Conservation (phyloP, 768 basidiomycete genomes). For the Boletus vermiculosoides region DNA sequence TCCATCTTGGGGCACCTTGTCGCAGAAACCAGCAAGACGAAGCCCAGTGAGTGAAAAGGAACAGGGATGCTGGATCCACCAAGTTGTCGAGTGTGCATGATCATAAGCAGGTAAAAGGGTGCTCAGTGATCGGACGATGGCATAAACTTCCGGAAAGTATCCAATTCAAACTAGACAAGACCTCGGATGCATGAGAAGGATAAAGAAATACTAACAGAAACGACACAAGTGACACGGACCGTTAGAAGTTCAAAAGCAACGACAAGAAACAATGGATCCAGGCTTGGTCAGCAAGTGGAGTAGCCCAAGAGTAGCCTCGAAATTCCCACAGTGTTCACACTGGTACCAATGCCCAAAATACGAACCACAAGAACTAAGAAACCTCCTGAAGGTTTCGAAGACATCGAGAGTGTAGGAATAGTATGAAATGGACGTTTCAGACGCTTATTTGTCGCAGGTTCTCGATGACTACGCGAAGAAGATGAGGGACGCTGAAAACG, state of each 20-base stretch:
- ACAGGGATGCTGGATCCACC: too few relatives aligned
- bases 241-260: too few relatives aligned
- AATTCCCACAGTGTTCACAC: slow-evolving; percentile 20
- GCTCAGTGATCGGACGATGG: too few relatives aligned
- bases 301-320: neutral
- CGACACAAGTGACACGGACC: too few relatives aligned
- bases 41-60: neutral
- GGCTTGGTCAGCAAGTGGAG: neutral
- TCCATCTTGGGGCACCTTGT: neutral
- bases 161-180: too few relatives aligned
- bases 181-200: too few relatives aligned
- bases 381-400: slow-evolving; percentile 95
- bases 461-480: slow-evolving; percentile 98
- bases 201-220: too few relatives aligned
- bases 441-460: slow-evolving; percentile 50
- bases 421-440: neutral
- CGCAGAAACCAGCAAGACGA: neutral
- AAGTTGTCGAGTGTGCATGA: too few relatives aligned
- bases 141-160: too few relatives aligned
- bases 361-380: slow-evolving; percentile 88
- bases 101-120: too few relatives aligned
- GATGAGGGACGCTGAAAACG: slow-evolving; percentile 99
- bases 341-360: slow-evolving; percentile 81
- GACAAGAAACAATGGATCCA: too few relatives aligned
- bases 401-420: slow-evolving; percentile 72